These are phyloP conservation scores for Rubia tinctorum DNA, from an alignment of 305 asterid species.

Conservation along the genomic window DNA sequence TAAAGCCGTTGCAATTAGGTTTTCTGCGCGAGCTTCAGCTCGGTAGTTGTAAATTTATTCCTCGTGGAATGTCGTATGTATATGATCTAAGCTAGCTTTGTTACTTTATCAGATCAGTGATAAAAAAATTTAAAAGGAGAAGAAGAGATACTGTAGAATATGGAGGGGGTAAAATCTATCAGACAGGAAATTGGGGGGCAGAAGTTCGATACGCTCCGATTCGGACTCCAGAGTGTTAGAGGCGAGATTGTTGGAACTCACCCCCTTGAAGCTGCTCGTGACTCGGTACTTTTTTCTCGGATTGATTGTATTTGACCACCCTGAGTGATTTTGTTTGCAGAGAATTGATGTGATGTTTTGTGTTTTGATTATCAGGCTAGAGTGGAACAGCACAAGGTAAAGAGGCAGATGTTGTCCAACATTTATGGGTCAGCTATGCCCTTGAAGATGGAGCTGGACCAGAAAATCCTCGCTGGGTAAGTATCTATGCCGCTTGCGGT, in stretches of 20 bases:
- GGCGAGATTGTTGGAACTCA: constrained; percentile 84
- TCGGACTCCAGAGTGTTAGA: constrained; percentile 88
- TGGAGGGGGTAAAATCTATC: constrained; percentile 72
- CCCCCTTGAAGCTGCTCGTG: constrained; percentile 71
- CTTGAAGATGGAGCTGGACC: constrained; percentile 86
- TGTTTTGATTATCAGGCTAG: constrained; percentile 39
- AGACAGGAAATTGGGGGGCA: constrained; percentile 57
- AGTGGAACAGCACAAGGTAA: constrained; percentile 43
- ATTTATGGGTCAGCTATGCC: constrained; percentile 87
- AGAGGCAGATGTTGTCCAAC: constrained; percentile 46
- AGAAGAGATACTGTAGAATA: constrained; percentile 13
- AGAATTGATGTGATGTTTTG: constrained; percentile 1
- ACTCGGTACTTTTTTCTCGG: constrained; percentile 36
- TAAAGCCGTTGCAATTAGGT: neutral
- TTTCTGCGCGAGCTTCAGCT: neutral
- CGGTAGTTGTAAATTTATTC: neutral
- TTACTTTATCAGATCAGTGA: neutral
- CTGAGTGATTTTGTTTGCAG: neutral
- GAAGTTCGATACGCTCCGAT: constrained; percentile 65
- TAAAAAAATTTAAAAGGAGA: neutral
- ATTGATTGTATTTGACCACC: neutral
- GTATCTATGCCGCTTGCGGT: neutral
- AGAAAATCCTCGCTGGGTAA: constrained; percentile 77
- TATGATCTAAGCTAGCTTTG: constrained; percentile 1
- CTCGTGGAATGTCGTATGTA: neutral